Conservation (phyloP, 2,329 filamentous ascomycete genomes). For the Alternaria rosae region DNA sequence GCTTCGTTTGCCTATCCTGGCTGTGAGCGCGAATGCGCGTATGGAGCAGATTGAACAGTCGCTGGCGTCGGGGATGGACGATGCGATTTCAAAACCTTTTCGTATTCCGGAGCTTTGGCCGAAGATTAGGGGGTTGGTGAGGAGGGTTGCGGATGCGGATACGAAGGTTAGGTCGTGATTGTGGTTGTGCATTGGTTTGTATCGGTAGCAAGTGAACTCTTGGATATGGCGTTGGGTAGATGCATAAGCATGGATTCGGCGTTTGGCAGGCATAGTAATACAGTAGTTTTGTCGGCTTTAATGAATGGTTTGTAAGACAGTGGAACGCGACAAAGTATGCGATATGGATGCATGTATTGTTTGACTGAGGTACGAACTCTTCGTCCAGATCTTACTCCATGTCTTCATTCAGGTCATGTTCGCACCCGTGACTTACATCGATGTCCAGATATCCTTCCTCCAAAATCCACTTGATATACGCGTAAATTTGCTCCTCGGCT, state of each 20-base stretch:
- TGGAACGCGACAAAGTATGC: neutral
- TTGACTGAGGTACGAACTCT: no score
- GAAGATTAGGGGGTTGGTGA: constrained; percentile 20
- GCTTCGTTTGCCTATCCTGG: constrained; percentile 37
- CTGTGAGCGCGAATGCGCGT: constrained; percentile 47
- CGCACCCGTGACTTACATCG: neutral
- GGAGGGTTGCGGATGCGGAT: constrained; percentile 4
- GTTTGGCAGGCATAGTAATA: neutral
- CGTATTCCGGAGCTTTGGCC: constrained; percentile 34
- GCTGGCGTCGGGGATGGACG: constrained; percentile 43
- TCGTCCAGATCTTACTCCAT: no score
- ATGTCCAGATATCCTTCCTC: neutral
- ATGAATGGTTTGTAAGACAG: neutral
- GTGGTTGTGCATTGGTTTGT: neutral
- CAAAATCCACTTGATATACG: neutral
- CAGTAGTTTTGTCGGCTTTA: neutral
- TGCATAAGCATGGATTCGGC: neutral
- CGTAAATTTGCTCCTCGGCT: neutral
- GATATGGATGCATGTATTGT: no score
- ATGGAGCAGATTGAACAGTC: constrained; percentile 42
- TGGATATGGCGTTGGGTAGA: neutral
- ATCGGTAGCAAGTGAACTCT: no score
- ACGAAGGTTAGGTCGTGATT: neutral
- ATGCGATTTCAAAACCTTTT: constrained; percentile 38
- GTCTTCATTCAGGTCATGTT: neutral